Base-by-base conservation (phyloP, 2,329 filamentous ascomycete genomes). In the Colletotrichum coccodes region DNA sequence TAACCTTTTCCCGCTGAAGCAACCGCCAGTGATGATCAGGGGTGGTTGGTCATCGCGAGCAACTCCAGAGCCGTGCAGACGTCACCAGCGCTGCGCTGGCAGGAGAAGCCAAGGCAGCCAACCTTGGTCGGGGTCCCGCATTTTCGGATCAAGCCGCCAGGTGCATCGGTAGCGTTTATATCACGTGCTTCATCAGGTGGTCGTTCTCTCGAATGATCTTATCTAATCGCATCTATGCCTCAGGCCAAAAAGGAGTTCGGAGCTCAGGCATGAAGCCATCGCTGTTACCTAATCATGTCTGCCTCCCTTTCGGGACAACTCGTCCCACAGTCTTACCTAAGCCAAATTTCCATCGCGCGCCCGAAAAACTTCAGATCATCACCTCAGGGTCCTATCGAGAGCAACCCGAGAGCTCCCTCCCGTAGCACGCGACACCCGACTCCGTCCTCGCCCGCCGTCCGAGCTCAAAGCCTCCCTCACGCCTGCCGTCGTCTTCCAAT, bases 291-390 rank as follows among this genome's bases (percentile, higher is more conserved):
- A 68, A 68, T 30, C 61, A 36, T 1, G 2, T 3, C 1, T 6
- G 9, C 9, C 34, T 62, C 34, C 65, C 54, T 47, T 64, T 54
- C 28, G 54, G 61, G 54, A 56, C 61, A 65, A 49, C 65, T 65
- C 12, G 40, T 54, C 44, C 61, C 65, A 65, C 34, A 44, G 1
- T 12, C 26, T 65, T 68, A 68, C 54, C 53, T 68, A 68, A 68
- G 56, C 65, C 47, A 50, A 65, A 56, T 65, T 60, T 50, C 42
- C 54, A 56, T 64, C 34, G 38, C 32, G 28, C 46, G 44, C 28
- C 56, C 60, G 54, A 68, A 68, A 68, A 68, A 68, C 65, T 68
- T 68, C 65, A 60, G 58, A 68, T 60, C 58, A 54, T 40, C 52
- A 46, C 53, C 53, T 53, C 53, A 54, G 49, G 36, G 61, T 49